Evolutionary conservation across 2,329 filamentous ascomycete genomes (phyloP), one percentile per base, ranked within the genome.

Genomic region (Fusarium odoratissimum): DNA sequence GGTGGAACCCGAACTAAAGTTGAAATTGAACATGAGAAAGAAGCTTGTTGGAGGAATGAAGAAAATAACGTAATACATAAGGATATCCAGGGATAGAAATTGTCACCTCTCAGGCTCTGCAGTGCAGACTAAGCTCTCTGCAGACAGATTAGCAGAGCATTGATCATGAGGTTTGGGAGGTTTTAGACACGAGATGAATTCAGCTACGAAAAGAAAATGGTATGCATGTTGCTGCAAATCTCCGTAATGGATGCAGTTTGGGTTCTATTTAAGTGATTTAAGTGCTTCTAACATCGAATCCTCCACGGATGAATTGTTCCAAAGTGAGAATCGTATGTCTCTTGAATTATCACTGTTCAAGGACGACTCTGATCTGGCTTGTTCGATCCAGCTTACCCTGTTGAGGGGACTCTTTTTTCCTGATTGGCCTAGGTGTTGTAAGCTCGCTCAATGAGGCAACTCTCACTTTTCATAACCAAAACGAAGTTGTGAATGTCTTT

Each of bases 381-480:
- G 10, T 21, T 38, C 25, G 21, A 25, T 25, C 13, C 16, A 44
- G 40, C 59, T 58, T 58, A 58, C 51, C 40, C 52, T 31, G 30
- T 21, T 17, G 30, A 28, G 30, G 16, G 12, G 10, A 12, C 17
- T n/a, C 48, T 42, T 23, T 6, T 6, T 23, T 45, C 21, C 64
- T 71, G 57, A 74, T 75, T 75, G 72, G 72, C 13, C 55, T 35
- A 28, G 37, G 19, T n/a, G 12, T 19, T 44, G 19, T 17, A 44
- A 45, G 37, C 25, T 35, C 41, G 58, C 72, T 73, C 37, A 73
- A 75, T 68, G 13, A 49, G 69, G 72, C 38, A 75, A 73, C 35
- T 42, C 35, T 31, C 25, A 37, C 31, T 16, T 56, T 33, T 25
- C 11, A 42, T 23, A 23, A n/a, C 13, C 19, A 28, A 16, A 25